Percentiles rank a stretch among this genome's conserved stretches.
Conservation (phyloP, 2,329 filamentous ascomycete genomes). For the Neobulgaria alba region DNA sequence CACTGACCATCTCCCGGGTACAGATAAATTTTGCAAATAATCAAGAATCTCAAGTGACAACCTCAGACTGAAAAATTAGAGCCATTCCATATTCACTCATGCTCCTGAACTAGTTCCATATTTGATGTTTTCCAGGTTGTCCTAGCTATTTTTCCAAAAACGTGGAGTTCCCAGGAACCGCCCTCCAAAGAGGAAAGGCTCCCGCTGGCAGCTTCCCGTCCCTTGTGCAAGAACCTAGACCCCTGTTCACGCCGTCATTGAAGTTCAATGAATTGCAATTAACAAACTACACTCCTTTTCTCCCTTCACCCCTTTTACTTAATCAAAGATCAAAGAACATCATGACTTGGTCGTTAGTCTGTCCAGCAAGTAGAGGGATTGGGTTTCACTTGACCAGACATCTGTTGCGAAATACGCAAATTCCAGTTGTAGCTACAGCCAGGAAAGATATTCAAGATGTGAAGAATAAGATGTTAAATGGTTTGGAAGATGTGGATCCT, state of each 20-base stretch:
- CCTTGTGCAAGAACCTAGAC: slow-evolving; percentile 1
- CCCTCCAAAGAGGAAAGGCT: slow-evolving; percentile 2
- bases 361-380: slow-evolving; percentile 54
- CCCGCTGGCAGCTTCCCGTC: background rate
- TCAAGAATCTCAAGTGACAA: no score
- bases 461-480: slow-evolving; percentile 40
- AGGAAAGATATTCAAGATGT: slow-evolving; percentile 42
- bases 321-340: background rate
- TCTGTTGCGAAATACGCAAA: slow-evolving; percentile 45
- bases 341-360: slow-evolving; percentile 35
- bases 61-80: no score
- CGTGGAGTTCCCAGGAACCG: no score
- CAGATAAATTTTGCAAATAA: no score
- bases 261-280: background rate
- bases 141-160: no score
- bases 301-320: background rate
- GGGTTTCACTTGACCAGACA: slow-evolving; percentile 52
- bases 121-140: no score
- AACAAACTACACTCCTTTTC: background rate
- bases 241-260: slow-evolving; percentile 12
- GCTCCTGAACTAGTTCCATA: no score
- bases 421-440: slow-evolving; percentile 53
- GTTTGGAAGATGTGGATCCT: slow-evolving; percentile 35
- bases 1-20: no score
- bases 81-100: no score